Evolutionary conservation across 1,284 basidiomycete genomes (phyloP).

Genomic region (Mycena citricolor): DNA sequence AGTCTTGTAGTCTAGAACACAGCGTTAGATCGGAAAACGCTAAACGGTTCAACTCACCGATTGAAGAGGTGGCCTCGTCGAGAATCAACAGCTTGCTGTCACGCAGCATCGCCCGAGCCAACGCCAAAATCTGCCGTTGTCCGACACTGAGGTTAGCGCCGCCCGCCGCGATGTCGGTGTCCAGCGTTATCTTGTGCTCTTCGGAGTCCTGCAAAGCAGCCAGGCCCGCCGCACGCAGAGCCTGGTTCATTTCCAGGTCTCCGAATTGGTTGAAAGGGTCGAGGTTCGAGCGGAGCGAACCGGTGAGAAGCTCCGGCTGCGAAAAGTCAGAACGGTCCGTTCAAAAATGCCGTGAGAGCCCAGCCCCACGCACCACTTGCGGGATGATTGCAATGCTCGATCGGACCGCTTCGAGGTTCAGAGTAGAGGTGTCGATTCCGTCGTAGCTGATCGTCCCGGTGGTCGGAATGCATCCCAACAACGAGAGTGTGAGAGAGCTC

Average conservation of each 20-base stretch:
- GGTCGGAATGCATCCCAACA: slow-evolving; percentile 57
- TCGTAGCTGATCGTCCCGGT: slow-evolving; percentile 58
- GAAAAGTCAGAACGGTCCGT: neutral
- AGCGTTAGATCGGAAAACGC: neutral
- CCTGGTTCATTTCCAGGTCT: slow-evolving; percentile 57
- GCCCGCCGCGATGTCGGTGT: slow-evolving; percentile 53
- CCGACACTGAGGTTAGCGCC: slow-evolving; percentile 71
- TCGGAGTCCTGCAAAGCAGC: slow-evolving; percentile 52
- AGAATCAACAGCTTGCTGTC: slow-evolving; percentile 17
- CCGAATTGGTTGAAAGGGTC: slow-evolving; percentile 74
- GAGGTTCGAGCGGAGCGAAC: slow-evolving; percentile 55
- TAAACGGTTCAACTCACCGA: slow-evolving; percentile 25
- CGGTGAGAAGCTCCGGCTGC: slow-evolving; percentile 64
- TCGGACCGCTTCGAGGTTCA: slow-evolving; percentile 69
- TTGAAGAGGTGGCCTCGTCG: slow-evolving; percentile 54
- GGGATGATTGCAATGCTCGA: slow-evolving; percentile 63
- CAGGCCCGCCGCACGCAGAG: slow-evolving; percentile 53
- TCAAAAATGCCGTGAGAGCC: slow-evolving; percentile 27
- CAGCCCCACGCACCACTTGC: slow-evolving; percentile 40
- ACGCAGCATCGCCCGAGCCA: slow-evolving; percentile 39
- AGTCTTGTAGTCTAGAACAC: slow-evolving; percentile 45
- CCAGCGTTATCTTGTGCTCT: slow-evolving; percentile 49
- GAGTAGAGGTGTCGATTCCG: slow-evolving; percentile 38
- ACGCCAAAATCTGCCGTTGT: slow-evolving; percentile 65
- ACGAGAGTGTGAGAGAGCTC: slow-evolving; percentile 49